These are phyloP conservation scores for Lactifluus subvellereus DNA, from an alignment of 768 basidiomycete species.

Conservation along the genomic window DNA sequence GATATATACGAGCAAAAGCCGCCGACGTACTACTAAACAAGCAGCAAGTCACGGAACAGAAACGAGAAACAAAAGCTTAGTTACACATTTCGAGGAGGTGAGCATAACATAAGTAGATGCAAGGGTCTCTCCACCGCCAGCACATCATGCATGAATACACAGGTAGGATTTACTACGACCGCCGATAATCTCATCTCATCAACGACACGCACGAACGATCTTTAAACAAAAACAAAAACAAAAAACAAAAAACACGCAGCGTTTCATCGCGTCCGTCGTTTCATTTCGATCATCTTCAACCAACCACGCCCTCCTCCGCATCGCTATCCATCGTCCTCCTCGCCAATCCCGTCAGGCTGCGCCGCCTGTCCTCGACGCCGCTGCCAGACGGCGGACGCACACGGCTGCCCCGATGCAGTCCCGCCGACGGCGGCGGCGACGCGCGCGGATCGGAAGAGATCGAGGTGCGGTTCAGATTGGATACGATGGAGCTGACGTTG, in stretches of 20 bases:
- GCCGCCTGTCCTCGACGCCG: slow-evolving; percentile 16
- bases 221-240: no score
- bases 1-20: not conserved
- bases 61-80: not conserved
- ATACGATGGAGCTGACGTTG: slow-evolving; percentile 12
- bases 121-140: no score
- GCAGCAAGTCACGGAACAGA: not conserved
- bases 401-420: slow-evolving; percentile 16
- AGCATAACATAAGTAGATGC: no score
- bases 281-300: not conserved
- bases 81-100: no score
- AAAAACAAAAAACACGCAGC: no score
- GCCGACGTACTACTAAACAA: no score
- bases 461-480: slow-evolving; percentile 21
- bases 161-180: not conserved
- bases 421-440: slow-evolving; percentile 17
- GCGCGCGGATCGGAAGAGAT: slow-evolving; percentile 8
- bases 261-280: no score
- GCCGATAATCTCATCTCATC: no score
- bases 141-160: not conserved
- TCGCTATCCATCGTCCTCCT: slow-evolving; percentile 80
- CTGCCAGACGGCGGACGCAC: slow-evolving; percentile 23
- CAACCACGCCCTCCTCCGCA: slow-evolving; percentile 46
- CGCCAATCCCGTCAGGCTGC: slow-evolving; percentile 37
- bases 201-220: no score